These are phyloP conservation scores for Lentinula sp. DNA, from an alignment of 768 basidiomycete species.

Conservation along the genomic window DNA sequence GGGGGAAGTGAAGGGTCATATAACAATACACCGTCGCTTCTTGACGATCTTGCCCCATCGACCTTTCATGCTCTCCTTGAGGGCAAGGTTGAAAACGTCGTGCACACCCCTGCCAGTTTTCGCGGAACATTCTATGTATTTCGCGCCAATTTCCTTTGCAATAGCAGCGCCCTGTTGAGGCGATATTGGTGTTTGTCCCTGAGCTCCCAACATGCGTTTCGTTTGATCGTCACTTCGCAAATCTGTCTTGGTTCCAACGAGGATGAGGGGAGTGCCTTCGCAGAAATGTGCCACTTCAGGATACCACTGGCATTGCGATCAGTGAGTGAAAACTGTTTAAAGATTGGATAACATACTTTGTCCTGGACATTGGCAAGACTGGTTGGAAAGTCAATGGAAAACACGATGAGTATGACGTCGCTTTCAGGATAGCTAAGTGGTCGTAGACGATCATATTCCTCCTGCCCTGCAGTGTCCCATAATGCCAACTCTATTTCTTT, in stretches of 20 bases:
- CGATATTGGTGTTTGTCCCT: constrained; percentile 78
- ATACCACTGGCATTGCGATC: constrained; percentile 59
- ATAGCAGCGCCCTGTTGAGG: constrained; percentile 78
- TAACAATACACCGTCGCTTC: constrained; percentile 67
- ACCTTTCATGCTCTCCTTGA: constrained; percentile 84
- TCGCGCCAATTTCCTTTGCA: constrained; percentile 89
- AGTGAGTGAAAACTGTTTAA: background rate
- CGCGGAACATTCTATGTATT: constrained; percentile 91
- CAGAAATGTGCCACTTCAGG: constrained; percentile 92
- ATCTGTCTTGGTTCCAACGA: constrained; percentile 94
- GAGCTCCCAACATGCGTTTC: constrained; percentile 82
- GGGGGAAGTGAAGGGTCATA: constrained; percentile 15
- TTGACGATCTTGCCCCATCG: constrained; percentile 69
- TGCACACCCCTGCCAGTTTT: constrained; percentile 88
- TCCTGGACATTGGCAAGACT: constrained; percentile 88
- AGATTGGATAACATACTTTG: constrained; percentile 47
- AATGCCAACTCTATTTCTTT: constrained; percentile 93
- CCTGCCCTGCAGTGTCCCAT: constrained; percentile 97
- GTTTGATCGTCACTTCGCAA: constrained; percentile 82
- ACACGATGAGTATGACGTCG: constrained; percentile 90
- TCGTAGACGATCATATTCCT: constrained; percentile 89
- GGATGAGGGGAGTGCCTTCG: constrained; percentile 80
- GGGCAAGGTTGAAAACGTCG: constrained; percentile 85
- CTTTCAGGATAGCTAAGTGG: constrained; percentile 86
- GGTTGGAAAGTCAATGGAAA: constrained; percentile 89